These are phyloP conservation scores for Saitoella complicata DNA, from an alignment of 805 yeast genomes.

Conservation along the genomic window DNA sequence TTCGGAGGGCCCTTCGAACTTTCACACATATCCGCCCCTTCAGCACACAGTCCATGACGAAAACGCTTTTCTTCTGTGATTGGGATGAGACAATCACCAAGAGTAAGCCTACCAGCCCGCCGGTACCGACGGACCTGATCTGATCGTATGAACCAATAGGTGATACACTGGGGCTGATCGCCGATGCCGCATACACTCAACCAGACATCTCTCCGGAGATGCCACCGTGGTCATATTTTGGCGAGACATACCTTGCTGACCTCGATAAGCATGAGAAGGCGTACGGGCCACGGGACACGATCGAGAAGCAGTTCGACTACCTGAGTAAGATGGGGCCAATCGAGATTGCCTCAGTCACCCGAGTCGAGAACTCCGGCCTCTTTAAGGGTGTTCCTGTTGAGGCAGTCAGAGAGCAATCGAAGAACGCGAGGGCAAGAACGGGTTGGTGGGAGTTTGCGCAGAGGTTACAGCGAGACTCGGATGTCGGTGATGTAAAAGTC, in stretches of 20 bases:
- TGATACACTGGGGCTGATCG: constrained; percentile 12
- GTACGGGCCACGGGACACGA: neutral
- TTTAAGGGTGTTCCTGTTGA: constrained; percentile 7
- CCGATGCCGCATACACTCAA: constrained; percentile 10
- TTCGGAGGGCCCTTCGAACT: too few species aligned
- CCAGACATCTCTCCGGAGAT: neutral
- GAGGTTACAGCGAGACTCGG: neutral
- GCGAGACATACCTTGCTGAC: constrained; percentile 9
- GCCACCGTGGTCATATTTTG: constrained; percentile 9
- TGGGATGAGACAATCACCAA: constrained; percentile 15
- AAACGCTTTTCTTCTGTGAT: constrained; percentile 7
- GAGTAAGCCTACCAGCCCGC: neutral
- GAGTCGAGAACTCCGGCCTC: constrained; percentile 10
- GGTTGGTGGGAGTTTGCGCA: constrained; percentile 2
- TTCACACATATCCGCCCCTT: too few species aligned
- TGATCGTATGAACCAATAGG: too few species aligned
- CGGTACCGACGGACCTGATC: too few species aligned
- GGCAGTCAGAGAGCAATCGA: constrained; percentile 6
- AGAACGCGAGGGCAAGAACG: constrained; percentile 2
- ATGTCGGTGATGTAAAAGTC: neutral
- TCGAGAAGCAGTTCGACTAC: constrained; percentile 4
- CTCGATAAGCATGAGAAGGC: constrained; percentile 1
- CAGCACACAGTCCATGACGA: neutral
- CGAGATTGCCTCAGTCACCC: constrained; percentile 9
- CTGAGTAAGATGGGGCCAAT: constrained; percentile 4